Evolutionary conservation across 331 rosid genomes (phyloP).

Genomic region (Saraca asoca): DNA sequence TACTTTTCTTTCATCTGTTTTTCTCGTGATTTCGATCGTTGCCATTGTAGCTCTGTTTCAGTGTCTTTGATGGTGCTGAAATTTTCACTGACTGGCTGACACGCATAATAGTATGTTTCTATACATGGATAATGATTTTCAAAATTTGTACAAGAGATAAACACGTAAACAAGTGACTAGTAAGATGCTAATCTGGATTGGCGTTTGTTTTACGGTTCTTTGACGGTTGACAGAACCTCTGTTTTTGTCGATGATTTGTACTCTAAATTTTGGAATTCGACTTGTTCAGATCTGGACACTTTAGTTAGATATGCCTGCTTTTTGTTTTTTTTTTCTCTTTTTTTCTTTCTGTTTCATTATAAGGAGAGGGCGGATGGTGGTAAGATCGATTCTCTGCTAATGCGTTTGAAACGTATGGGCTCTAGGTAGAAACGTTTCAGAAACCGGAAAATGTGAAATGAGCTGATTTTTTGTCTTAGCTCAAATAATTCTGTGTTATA

Average conservation of each 20-base stretch:
- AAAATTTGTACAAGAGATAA: no score
- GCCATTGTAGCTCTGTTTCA: no score
- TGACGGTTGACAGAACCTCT: conserved; percentile 29
- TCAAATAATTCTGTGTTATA: background rate
- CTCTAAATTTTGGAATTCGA: background rate
- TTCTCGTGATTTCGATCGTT: no score
- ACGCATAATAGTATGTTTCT: no score
- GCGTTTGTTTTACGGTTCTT: conserved; percentile 4
- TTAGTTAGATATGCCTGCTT: background rate
- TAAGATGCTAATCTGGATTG: background rate
- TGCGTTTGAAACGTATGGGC: conserved; percentile 19
- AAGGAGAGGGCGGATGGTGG: background rate
- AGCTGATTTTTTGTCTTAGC: background rate
- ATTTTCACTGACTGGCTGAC: no score
- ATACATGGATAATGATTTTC: no score
- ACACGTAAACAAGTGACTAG: no score
- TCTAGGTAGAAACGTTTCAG: conserved; percentile 14
- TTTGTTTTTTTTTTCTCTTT: conserved; percentile 8
- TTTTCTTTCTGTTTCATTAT: background rate
- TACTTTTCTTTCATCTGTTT: background rate
- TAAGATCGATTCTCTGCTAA: background rate
- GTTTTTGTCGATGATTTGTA: background rate
- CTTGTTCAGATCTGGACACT: conserved; percentile 34
- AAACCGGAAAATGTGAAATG: conserved; percentile 9
- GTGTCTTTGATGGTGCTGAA: no score